These are phyloP conservation scores for Talaromyces sp. DNA, from an alignment of 2,329 filamentous ascomycete genomes.

Conservation along the genomic window DNA sequence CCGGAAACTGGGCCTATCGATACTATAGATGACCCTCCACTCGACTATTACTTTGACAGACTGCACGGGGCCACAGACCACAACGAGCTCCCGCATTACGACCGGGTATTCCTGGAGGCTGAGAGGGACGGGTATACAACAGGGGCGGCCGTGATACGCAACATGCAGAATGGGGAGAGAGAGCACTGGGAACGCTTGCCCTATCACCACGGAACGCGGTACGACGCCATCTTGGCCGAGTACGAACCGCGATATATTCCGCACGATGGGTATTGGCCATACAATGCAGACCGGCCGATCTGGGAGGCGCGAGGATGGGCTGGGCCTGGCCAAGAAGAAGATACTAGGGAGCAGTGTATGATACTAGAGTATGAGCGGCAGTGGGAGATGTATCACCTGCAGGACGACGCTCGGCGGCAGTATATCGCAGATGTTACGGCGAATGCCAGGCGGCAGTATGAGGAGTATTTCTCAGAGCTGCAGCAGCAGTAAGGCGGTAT, in stretches of 20 bases:
- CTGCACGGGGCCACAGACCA: no score
- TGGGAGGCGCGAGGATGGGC: slow-evolving; percentile 1
- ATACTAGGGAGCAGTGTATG: background rate
- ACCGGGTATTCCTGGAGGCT: background rate
- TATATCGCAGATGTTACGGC: background rate
- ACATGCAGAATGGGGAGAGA: background rate
- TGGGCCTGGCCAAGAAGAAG: background rate
- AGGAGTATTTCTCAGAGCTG: no score
- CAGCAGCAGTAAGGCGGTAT: no score
- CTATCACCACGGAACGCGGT: background rate
- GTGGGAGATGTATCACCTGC: slow-evolving; percentile 1
- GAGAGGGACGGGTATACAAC: background rate
- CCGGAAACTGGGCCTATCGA: no score
- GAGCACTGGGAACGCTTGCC: background rate
- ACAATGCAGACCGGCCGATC: background rate
- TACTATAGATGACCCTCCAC: no score
- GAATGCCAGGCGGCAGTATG: background rate
- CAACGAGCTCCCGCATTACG: background rate
- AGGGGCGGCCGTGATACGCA: background rate
- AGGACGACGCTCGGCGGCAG: slow-evolving; percentile 1
- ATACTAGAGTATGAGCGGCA: background rate
- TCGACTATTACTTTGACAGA: no score
- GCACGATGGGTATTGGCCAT: background rate
- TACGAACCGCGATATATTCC: slow-evolving; percentile 5
- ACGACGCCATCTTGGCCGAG: slow-evolving; percentile 1